Percentiles rank a stretch among this genome's conserved stretches.
Conservation (phyloP, 1,139 yeast species). For the Blastobotrys malaysiensis region DNA sequence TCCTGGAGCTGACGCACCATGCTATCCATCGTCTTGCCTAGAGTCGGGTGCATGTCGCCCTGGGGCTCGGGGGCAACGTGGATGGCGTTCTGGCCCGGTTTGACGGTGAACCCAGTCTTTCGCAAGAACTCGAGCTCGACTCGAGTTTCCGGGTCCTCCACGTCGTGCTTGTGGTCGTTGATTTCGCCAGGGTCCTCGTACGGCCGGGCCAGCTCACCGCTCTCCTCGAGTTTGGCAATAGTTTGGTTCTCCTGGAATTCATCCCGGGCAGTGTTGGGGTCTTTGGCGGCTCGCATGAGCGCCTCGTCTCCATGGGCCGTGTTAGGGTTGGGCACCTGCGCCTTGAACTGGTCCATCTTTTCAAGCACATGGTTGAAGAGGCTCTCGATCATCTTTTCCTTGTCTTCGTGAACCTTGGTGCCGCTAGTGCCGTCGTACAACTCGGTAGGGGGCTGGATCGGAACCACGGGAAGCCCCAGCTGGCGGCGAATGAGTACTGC, state of each 20-base stretch:
- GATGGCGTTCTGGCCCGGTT: conserved; percentile 21
- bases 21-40: conserved; percentile 37
- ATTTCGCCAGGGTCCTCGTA: conserved; percentile 30
- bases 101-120: conserved; percentile 28
- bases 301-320: conserved; percentile 37
- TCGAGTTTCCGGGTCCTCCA: conserved; percentile 22
- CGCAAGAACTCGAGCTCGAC: conserved; percentile 31
- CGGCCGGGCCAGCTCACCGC: conserved; percentile 28
- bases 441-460: conserved; percentile 31
- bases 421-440: conserved; percentile 33
- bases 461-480: conserved; percentile 37
- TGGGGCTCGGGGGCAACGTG: conserved; percentile 36
- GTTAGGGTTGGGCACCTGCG: conserved; percentile 31
- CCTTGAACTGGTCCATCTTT: conserved; percentile 34
- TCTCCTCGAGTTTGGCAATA: conserved; percentile 34
- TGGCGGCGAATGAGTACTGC: conserved; percentile 38
- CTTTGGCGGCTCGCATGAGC: conserved; percentile 34
- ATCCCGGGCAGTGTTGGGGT: conserved; percentile 28
- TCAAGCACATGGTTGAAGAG: conserved; percentile 36
- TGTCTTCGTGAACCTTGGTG: conserved; percentile 25
- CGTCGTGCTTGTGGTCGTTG: conserved; percentile 16
- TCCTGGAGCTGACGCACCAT: conserved; percentile 31
- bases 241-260: conserved; percentile 30
- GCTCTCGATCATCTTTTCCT: conserved; percentile 33
- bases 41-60: conserved; percentile 33